These are phyloP conservation scores for Cercospora janseana DNA, from an alignment of 2,329 filamentous ascomycete genomes.

Conservation along the genomic window DNA sequence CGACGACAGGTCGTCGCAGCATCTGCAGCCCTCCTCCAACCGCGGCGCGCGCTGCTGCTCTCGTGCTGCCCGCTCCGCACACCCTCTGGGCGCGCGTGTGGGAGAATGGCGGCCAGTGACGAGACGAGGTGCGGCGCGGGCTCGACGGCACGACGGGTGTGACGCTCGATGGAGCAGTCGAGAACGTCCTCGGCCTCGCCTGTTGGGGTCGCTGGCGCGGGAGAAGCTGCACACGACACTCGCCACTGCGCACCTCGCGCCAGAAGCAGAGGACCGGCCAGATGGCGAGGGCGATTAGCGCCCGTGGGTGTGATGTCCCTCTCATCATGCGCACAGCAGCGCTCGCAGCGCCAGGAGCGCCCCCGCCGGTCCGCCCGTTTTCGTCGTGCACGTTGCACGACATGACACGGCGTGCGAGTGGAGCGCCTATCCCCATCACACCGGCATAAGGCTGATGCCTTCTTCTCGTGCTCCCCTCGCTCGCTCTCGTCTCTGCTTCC, in stretches of 20 bases:
- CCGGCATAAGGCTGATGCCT: background rate
- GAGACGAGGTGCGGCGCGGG: no score
- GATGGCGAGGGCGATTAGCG: background rate
- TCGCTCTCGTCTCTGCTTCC: background rate
- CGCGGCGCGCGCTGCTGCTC: background rate
- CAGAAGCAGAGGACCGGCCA: no score
- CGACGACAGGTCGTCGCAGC: background rate
- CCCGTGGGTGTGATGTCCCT: background rate
- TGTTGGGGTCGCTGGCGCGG: constrained; percentile 6
- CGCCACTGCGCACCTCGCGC: constrained; percentile 2
- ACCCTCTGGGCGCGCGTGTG: no score
- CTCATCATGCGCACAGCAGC: no score
- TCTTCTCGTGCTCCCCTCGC: background rate
- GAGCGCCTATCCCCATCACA: background rate
- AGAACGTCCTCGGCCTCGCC: constrained; percentile 1
- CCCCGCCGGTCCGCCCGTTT: no score
- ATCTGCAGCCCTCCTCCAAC: constrained; percentile 5
- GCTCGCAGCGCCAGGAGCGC: no score
- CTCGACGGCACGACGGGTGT: background rate
- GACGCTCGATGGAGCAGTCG: constrained; percentile 6
- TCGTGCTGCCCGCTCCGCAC: background rate
- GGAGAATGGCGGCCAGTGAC: no score
- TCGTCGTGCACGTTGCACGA: constrained; percentile 4
- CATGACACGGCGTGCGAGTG: background rate
- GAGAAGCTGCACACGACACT: background rate